Base-by-base conservation (phyloP, 192 early-diverging fungal genomes). In the Gorgonomyces haynaldii region DNA sequence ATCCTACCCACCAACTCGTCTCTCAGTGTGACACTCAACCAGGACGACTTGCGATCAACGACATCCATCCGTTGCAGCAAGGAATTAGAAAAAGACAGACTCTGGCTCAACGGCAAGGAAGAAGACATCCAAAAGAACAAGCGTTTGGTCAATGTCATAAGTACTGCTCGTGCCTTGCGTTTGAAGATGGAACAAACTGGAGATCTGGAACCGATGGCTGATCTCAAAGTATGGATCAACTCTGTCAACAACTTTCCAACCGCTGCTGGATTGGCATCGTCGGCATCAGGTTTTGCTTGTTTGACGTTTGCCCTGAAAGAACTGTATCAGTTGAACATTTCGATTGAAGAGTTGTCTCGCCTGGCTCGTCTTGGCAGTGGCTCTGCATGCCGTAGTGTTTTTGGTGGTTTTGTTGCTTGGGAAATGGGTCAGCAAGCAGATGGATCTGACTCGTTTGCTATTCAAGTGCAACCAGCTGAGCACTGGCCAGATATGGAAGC, bases 231-330 rank as follows among this genome's bases (percentile, higher is more conserved):
- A 41, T 89, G 88, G 52, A 79, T 99, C 34, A 84, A 81, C 58
- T 96, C 92, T n/a, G 86, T 84, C 51, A 99, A 99, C 80, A 99
- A 97, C 70, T 99, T 99, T 69, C 96, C 96, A 15, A 99, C 96
- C 4, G 96, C 96, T 19, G 96, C 96, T 0, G 96, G 96, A 5
- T 71, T 99, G 22, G 96, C 96, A 5, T 97, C 94, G 36, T 91
- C 88, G 6, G 96, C 96, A 9, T 87, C 87, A 20, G 96, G 96
- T 3, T 92, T 91, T 29, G 94, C 96, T 21, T 88, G 86, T 52
- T 68, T 99, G 40, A 88, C 91, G 22, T 89, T 79, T 42, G 82
- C 88, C 0, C 62, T 97, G 36, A 71, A 81, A 16, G 47, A 78
- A 49, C 65, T 90, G 42, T 89, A 76, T 50, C 65, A 85, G 29